These are phyloP conservation scores for Phylloboletellus chloephorus DNA, from an alignment of 1,284 basidiomycete genomes.

Conservation along the genomic window DNA sequence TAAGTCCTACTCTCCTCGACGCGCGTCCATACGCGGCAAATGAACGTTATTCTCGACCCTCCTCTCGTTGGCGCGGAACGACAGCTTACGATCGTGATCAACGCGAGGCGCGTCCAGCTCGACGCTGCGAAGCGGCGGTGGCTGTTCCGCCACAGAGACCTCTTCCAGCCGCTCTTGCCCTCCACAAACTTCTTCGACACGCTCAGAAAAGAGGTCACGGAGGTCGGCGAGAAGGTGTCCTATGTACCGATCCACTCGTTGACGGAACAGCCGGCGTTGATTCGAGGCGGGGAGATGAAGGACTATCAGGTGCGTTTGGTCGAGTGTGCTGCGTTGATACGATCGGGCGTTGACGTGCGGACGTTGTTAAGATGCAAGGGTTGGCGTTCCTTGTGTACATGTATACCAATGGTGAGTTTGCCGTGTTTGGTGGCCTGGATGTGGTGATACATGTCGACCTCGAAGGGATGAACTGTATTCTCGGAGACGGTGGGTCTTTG, in stretches of 20 bases:
- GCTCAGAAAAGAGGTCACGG: constrained; percentile 23
- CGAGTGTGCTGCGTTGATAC: not conserved
- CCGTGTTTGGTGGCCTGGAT: not conserved
- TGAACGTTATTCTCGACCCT: constrained; percentile 1
- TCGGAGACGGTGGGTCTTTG: constrained; percentile 48
- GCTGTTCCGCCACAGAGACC: constrained; percentile 35
- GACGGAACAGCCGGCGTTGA: constrained; percentile 41
- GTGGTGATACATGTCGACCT: not conserved
- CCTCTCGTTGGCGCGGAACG: not conserved
- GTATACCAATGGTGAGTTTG: constrained; percentile 49
- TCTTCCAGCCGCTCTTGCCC: constrained; percentile 42
- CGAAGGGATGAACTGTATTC: constrained; percentile 53
- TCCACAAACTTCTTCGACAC: constrained; percentile 32
- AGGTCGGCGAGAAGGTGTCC: constrained; percentile 18
- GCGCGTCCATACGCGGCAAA: not conserved
- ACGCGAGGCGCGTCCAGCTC: constrained; percentile 31
- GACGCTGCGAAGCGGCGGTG: constrained; percentile 38
- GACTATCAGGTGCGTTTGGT: constrained; percentile 47
- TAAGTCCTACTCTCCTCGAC: constrained; percentile 17
- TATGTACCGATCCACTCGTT: constrained; percentile 37
- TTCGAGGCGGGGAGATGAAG: constrained; percentile 49
- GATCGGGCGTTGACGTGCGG: constrained; percentile 4
- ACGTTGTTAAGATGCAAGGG: constrained; percentile 39
- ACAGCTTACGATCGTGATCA: constrained; percentile 38
- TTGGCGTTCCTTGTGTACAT: constrained; percentile 51